Base-by-base conservation (phyloP, 1,284 basidiomycete species). In the Vanrija humicola region DNA sequence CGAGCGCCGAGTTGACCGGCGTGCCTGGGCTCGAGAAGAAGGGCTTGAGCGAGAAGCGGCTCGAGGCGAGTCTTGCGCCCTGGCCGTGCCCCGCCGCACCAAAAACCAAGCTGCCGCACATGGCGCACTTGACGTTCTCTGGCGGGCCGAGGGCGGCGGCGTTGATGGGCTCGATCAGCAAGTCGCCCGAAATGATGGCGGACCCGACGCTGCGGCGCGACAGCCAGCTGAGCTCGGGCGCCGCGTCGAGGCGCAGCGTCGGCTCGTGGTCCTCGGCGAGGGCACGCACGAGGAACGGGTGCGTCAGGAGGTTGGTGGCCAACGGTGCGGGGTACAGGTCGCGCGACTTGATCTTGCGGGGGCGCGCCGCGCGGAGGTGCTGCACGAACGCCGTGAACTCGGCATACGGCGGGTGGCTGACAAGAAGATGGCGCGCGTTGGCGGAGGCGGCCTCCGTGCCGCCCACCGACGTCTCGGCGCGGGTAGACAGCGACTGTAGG, bases 201-300 rank as follows among this genome's bases (percentile, higher is more conserved):
- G 84, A 79, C 6, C 88, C 81, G 12, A 97, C 88, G n/a, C 86
- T 86, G 28, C 93, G 85, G 19, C 95, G 83, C 9, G 89, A 88
- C 14, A 98, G 81, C 89, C 91, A 98, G 66, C 91, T 94, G 26
- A 98, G 81, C 14, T 92, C 90, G 0, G 94, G 90, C 0, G 95
- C 93, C n/a, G 90, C 78, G 70, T 98, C 93, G 23, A 98, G 82
- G 3, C 96, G 86, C 38, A 98, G 79, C 0, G 92, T 90, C 0
- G 95, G 90, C 63, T 98, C 96, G 18, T 94, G 89, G 75, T 98
- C 95, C 77, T 98, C 96, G 4, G 82, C 80, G 25, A 88, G 76
- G 19, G 93, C 77, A 34, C 95, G 83, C 16, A 89, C 83, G 25
- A 98, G 76, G 77, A 97, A 97, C 0, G 94, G 88, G 46, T 93